Percentiles rank a stretch among this genome's conserved stretches.
Conservation (phyloP, 2,329 filamentous ascomycete genomes). For the Ceratocystis lukuohia region DNA sequence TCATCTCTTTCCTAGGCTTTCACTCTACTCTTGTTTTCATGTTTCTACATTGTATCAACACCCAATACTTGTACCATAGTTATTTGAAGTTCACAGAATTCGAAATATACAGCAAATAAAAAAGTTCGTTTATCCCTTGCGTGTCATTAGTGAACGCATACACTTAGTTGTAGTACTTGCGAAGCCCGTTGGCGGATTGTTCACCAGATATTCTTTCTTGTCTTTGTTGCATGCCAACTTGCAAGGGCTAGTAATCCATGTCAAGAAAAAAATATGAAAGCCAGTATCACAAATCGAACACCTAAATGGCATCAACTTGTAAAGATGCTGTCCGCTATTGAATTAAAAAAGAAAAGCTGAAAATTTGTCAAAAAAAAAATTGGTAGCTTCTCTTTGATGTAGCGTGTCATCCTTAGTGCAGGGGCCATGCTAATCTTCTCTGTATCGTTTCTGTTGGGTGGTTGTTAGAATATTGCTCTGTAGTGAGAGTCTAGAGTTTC, state of each 20-base stretch:
- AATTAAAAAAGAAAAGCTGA: not conserved
- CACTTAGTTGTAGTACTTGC: no score
- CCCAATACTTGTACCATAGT: not conserved
- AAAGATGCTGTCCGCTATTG: not conserved
- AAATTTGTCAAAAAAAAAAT: slow-evolving; percentile 19
- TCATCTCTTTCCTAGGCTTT: not conserved
- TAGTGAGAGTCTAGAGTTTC: not conserved
- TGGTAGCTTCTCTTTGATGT: slow-evolving; percentile 60
- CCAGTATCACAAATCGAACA: slow-evolving; percentile 11
- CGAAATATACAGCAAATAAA: not conserved
- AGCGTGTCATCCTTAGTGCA: slow-evolving; percentile 92
- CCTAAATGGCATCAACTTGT: not conserved
- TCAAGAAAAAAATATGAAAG: not conserved
- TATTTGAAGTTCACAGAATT: slow-evolving; percentile 6
- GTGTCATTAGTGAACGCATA: no score
- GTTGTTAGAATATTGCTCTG: not conserved
- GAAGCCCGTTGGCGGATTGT: no score
- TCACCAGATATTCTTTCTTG: no score
- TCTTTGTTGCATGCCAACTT: no score
- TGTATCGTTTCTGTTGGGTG: slow-evolving; percentile 29
- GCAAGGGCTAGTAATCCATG: no score
- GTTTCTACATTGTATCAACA: not conserved
- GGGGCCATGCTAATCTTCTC: slow-evolving; percentile 75
- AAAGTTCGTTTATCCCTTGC: no score
- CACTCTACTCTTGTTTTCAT: not conserved